These are phyloP conservation scores for Mucor mucedo DNA, from an alignment of 371 early-diverging fungal genomes.

Conservation along the genomic window DNA sequence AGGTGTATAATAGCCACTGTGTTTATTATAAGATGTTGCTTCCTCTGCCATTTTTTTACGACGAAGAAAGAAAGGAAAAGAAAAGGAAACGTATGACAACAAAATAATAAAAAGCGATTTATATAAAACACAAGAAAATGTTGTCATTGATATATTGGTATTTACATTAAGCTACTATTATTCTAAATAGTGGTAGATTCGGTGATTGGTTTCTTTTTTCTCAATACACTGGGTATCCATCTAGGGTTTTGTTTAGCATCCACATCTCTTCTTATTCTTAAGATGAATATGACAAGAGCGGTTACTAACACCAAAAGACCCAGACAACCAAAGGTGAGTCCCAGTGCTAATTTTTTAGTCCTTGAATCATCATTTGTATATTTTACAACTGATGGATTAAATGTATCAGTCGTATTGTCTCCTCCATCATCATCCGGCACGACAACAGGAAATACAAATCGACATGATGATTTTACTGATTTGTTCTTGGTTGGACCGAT, in stretches of 20 bases:
- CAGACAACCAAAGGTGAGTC: conserved; percentile 34
- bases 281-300: conserved; percentile 19
- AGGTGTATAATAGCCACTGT: conserved; percentile 5
- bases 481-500: not conserved
- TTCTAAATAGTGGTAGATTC: not conserved
- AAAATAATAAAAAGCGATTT: not conserved
- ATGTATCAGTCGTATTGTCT: not conserved
- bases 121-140: conserved; percentile 5
- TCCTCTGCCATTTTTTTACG: not conserved
- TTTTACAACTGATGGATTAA: conserved; percentile 8
- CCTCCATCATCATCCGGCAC: conserved; percentile 13
- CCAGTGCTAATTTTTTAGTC: conserved; percentile 33
- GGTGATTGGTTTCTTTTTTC: not conserved
- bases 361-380: conserved; percentile 9
- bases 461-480: conserved; percentile 15
- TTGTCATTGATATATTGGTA: not conserved
- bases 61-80: not conserved
- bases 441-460: conserved; percentile 34
- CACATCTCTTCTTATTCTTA: conserved; percentile 22
- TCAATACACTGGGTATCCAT: conserved; percentile 35
- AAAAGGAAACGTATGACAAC: not conserved
- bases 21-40: conserved; percentile 1
- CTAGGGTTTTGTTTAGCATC: conserved; percentile 38
- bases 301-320: conserved; percentile 12
- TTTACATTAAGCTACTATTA: not conserved